Conservation (phyloP, 192 early-diverging fungal species). For the Backusella morwellensis region DNA sequence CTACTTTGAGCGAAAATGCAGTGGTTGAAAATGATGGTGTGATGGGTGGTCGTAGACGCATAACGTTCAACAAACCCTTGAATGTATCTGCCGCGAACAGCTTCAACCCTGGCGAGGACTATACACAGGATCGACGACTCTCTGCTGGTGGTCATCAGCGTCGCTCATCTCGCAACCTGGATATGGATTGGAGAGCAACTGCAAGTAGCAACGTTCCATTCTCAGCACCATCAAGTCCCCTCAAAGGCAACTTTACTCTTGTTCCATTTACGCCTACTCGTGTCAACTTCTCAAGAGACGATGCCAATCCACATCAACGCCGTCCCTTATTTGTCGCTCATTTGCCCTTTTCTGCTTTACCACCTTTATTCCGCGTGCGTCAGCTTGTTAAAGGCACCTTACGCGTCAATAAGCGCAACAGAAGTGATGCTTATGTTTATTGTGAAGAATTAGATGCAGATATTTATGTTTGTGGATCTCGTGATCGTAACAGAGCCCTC, state of each 20-base stretch:
- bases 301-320: constrained; percentile 47
- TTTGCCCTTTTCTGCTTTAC: constrained; percentile 52
- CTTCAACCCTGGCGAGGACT: constrained; percentile 11
- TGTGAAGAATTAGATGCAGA: constrained; percentile 71
- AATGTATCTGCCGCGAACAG: background rate
- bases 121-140: background rate
- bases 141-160: constrained; percentile 17
- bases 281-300: constrained; percentile 41
- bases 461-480: constrained; percentile 73
- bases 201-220: background rate
- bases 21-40: constrained; percentile 11
- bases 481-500: constrained; percentile 77
- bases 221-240: constrained; percentile 12
- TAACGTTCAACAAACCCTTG: background rate
- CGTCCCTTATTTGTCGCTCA: constrained; percentile 54
- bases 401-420: constrained; percentile 82
- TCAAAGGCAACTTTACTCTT: constrained; percentile 25
- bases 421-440: constrained; percentile 85
- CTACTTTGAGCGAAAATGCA: constrained; percentile 12
- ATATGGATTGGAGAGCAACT: constrained; percentile 35
- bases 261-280: constrained; percentile 42
- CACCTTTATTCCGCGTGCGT: constrained; percentile 45
- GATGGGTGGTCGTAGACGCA: background rate
- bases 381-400: constrained; percentile 69
- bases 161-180: constrained; percentile 41